Base-by-base conservation (phyloP, 1,284 basidiomycete species). In the Cutaneotrichosporon sp. region DNA sequence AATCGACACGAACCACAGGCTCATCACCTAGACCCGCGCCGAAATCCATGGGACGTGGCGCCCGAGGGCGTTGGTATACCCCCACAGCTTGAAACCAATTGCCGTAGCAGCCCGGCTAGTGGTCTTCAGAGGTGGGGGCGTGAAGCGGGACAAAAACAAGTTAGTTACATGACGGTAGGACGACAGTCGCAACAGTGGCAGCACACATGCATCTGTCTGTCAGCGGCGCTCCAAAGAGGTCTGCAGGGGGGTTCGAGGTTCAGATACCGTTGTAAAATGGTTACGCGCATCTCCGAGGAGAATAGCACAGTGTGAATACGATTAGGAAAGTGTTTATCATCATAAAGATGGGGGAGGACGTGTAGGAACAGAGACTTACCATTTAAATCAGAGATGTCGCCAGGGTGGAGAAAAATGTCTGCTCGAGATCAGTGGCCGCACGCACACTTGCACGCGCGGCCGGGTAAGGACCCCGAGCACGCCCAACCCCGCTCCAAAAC, bases 261-360 rank as follows among this genome's bases (percentile, higher is more conserved):
- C 72, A 61, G 72, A 72, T 74, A 74, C 72, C 72, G 72, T 74
- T 74, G 72, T 65, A 30, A 30, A 30, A 67, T 62, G 68, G 58
- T 50, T 69, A 55, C 59, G 67, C 66, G 64, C 67, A 67, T 65
- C 64, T 64, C 66, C 62, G 55, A 59, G 66, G 66, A 65, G 58
- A 49, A 43, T 70, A 46, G 59, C 69, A 70, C 67, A 74, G 72
- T 74, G 72, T 74, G 72, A 74, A 74, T 74, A 74, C 67, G 72
- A 74, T 74, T 74, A 74, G 68, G 59, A 63, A 60, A 62, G 54
- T 69, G 52, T 63, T 70, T 70, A 59, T 72, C 70, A 60, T 72
- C 70, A 70, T 66, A 43, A 48, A 55, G 49, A 34, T 23, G 34
- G 54, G 39, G 36, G 35, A 26, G 40, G 46, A 21, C 8, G 43